These are phyloP conservation scores for Eucalyptus curtisii DNA, from an alignment of 345 rosid species.

Conservation along the genomic window DNA sequence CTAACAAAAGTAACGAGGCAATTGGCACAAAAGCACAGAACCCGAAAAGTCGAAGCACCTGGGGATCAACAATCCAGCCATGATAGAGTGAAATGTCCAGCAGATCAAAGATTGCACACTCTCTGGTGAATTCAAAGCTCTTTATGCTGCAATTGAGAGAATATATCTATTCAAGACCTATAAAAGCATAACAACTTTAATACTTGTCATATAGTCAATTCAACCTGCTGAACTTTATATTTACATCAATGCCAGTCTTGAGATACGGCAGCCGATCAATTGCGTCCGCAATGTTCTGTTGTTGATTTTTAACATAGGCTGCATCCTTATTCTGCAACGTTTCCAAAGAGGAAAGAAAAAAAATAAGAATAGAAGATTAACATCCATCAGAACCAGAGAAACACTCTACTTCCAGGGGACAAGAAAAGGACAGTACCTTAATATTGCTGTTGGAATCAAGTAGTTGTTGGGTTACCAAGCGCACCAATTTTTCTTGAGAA, in stretches of 20 bases:
- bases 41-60: slow-evolving; percentile 29
- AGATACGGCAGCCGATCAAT: slow-evolving; percentile 82
- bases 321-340: slow-evolving; percentile 61
- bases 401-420: not conserved
- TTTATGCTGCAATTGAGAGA: slow-evolving; percentile 58
- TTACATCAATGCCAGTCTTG: slow-evolving; percentile 95
- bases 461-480: slow-evolving; percentile 68
- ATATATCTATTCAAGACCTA: not conserved
- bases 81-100: slow-evolving; percentile 90
- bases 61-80: slow-evolving; percentile 99
- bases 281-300: slow-evolving; percentile 87
- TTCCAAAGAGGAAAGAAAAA: not conserved
- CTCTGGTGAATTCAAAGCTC: slow-evolving; percentile 93
- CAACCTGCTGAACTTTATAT: slow-evolving; percentile 78
- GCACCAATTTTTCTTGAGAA: slow-evolving; percentile 79
- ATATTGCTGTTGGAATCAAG: slow-evolving; percentile 95
- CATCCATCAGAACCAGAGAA: not conserved
- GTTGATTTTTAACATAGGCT: slow-evolving; percentile 86
- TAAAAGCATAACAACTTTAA: not conserved
- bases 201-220: not conserved
- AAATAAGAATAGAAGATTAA: not conserved
- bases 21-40: not conserved
- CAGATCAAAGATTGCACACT: slow-evolving; percentile 93
- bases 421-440: slow-evolving; percentile 34
- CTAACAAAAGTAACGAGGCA: not conserved